Evolutionary conservation across 345 rosid species (phyloP), one percentile per base, ranked within the genome.

Genomic region (Eutrema heterophyllum): DNA sequence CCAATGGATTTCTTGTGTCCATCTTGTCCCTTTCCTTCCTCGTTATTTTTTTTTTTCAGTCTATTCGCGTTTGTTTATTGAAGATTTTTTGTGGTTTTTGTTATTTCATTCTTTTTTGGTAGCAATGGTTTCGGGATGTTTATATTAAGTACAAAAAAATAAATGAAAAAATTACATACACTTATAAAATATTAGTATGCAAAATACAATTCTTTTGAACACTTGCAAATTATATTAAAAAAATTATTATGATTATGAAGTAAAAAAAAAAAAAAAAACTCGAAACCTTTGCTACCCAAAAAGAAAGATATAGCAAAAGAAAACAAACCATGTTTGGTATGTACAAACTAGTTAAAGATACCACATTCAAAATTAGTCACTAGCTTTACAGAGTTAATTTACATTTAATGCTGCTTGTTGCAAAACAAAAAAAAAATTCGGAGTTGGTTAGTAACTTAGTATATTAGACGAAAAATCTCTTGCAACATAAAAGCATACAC

Each of bases 1-100:
- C 87, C 35, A 41, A 0, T 67, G 84, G 96, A 87, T 87, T 89
- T 89, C 86, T 38, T 1, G 81, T 79, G 70, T 24, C 76, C 72
- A 68, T 2, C 63, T 26, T 63, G 73, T 60, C 79, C 38, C 14
- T 67, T 21, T 75, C 72, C n/a, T 57, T 65, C 46, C 78, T 66
- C 13, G 26, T 57, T 64, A 21, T 27, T 43, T 46, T 62, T 29
- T 1, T 30, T 24, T 35, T 48, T 43, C 46, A n/a, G n/a, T 11
- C 0, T 18, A 21, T 53, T 63, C 4, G 0, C 18, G 7, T 52
- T 61, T 26, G 12, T 64, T 30, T 49, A 18, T 51, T 41, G 11
- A 14, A 50, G 53, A 67, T 36, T 40, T 65, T 57, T 53, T 73
- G 33, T 55, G 65, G 51, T 44, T 64, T 63, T 53, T 43, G 29